Evolutionary conservation across 805 yeast genomes (phyloP).

Genomic region (Pichia manshurica): DNA sequence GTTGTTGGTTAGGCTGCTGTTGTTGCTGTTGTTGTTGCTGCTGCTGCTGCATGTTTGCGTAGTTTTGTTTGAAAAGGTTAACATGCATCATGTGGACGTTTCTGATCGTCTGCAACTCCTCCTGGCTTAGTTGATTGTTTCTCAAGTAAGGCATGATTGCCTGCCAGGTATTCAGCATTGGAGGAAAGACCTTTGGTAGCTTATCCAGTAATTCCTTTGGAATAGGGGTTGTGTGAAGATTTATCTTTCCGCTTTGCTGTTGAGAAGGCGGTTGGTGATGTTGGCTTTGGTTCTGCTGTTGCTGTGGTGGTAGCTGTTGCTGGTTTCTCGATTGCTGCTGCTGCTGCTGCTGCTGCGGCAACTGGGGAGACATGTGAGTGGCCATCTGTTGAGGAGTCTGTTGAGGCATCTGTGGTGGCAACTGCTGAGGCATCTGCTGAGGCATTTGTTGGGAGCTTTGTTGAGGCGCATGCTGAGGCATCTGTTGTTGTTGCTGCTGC

Average conservation of each 20-base stretch:
- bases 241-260: constrained; percentile 24
- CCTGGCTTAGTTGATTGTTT: constrained; percentile 48
- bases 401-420: constrained; percentile 13
- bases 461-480: no score
- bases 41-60: constrained; percentile 31
- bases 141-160: constrained; percentile 62
- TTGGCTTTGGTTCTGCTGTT: constrained; percentile 11
- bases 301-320: constrained; percentile 26
- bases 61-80: constrained; percentile 43
- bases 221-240: constrained; percentile 61
- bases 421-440: constrained; percentile 3
- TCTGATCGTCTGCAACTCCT: constrained; percentile 53
- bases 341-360: not conserved
- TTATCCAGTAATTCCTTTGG: constrained; percentile 60
- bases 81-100: constrained; percentile 64
- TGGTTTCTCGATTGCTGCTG: constrained; percentile 15
- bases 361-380: not conserved
- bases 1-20: constrained; percentile 29
- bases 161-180: constrained; percentile 75
- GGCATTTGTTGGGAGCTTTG: constrained; percentile 4
- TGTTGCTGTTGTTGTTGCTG: constrained; percentile 23
- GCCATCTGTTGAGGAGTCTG: constrained; percentile 3
- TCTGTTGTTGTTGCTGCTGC: constrained; percentile 19
- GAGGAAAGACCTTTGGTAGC: constrained; percentile 67
- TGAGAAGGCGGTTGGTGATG: constrained; percentile 11